Evolutionary conservation across 1,284 basidiomycete species (phyloP).

Genomic region (Pascua sp.): DNA sequence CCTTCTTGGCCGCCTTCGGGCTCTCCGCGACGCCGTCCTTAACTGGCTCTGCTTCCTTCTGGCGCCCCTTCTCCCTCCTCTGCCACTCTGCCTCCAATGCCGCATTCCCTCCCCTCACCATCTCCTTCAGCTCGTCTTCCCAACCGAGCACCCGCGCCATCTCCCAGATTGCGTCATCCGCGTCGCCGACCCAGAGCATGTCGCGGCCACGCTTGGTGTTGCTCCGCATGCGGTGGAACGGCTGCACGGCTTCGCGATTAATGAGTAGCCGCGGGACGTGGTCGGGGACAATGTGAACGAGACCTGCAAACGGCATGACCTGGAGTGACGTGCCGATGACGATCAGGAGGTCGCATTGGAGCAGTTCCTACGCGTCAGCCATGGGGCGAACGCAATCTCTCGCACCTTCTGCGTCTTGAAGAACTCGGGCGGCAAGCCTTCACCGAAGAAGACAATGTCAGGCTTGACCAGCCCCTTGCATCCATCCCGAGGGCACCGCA

Average conservation of each 20-base stretch:
- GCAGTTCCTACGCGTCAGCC: constrained; percentile 7
- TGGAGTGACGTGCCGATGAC: constrained; percentile 81
- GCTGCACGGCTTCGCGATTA: constrained; percentile 56
- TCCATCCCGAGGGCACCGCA: constrained; percentile 54
- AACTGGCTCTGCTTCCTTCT: neutral
- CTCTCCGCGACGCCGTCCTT: constrained; percentile 2
- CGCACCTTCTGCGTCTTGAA: constrained; percentile 37
- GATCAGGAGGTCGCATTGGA: constrained; percentile 75
- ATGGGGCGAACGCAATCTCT: no score
- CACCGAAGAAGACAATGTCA: constrained; percentile 94
- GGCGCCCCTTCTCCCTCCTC: constrained; percentile 7
- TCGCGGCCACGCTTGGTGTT: constrained; percentile 28
- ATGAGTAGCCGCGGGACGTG: constrained; percentile 53
- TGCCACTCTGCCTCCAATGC: constrained; percentile 33
- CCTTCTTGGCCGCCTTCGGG: constrained; percentile 4
- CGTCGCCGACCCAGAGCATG: constrained; percentile 47
- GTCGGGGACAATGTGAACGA: constrained; percentile 50
- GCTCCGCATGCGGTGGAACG: constrained; percentile 22
- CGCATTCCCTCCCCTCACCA: constrained; percentile 28
- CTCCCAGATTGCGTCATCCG: constrained; percentile 38
- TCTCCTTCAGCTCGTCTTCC: constrained; percentile 39
- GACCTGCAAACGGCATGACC: constrained; percentile 57
- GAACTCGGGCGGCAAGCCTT: constrained; percentile 54
- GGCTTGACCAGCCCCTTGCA: constrained; percentile 79
- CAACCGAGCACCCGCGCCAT: constrained; percentile 44